These are phyloP conservation scores for Vitis rotundifolia DNA, from an alignment of 164 flowering plant genomes.

Conservation along the genomic window DNA sequence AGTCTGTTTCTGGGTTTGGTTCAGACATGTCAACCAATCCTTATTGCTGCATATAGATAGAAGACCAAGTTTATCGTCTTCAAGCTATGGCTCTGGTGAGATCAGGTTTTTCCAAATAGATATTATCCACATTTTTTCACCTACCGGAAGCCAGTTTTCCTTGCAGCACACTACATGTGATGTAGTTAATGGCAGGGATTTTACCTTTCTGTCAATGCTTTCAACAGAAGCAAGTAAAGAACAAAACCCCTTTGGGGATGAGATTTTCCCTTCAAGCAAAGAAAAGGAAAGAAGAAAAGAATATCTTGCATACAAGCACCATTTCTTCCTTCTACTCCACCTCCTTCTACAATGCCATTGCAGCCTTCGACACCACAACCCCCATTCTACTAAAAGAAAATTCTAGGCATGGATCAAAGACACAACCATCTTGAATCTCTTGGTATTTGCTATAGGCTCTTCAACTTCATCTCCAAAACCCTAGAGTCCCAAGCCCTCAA, in stretches of 20 bases:
- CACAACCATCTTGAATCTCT: slow-evolving; percentile 11
- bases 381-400: not conserved
- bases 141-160: too few relatives aligned
- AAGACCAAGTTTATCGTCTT: too few relatives aligned
- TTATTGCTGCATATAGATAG: too few relatives aligned
- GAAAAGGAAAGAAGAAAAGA: slow-evolving; percentile 6
- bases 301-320: not conserved
- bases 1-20: too few relatives aligned
- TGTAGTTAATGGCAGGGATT: too few relatives aligned
- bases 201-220: slow-evolving; percentile 7
- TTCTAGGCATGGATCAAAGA: slow-evolving; percentile 21
- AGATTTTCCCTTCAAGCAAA: not conserved
- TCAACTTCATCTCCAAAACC: slow-evolving; percentile 18
- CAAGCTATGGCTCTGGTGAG: too few relatives aligned
- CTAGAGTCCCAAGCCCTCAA: slow-evolving; percentile 21
- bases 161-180: too few relatives aligned
- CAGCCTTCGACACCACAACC: not conserved
- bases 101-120: not conserved
- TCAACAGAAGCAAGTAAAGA: not conserved
- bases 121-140: too few relatives aligned
- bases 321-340: not conserved
- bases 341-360: not conserved
- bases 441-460: slow-evolving; percentile 23
- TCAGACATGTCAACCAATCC: too few relatives aligned
- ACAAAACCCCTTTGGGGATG: not conserved